A percentile compares a stretch with the other conserved stretches of the same genome.
Evolutionary conservation across 768 basidiomycete genomes (phyloP).

Genomic region (Austroboletus eburneus): DNA sequence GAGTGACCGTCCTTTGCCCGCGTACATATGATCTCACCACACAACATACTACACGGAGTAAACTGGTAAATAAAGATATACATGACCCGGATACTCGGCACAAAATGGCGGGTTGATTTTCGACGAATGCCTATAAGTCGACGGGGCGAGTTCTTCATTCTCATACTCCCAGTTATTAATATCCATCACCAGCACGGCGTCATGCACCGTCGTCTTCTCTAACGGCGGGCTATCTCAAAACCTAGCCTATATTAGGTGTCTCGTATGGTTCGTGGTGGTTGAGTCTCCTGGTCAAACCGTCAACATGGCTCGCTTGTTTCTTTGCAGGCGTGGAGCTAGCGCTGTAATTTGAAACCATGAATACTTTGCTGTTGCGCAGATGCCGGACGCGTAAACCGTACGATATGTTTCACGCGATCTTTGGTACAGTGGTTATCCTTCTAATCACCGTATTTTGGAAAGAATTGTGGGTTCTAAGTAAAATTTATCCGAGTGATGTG

Average conservation of each 20-base stretch:
- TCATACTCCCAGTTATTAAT: not conserved
- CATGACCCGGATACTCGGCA: too few species aligned
- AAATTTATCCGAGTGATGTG: constrained; percentile 29
- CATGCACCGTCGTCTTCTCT: too few species aligned
- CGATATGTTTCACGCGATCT: constrained; percentile 13
- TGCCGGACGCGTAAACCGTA: constrained; percentile 3
- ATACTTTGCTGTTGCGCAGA: constrained; percentile 1
- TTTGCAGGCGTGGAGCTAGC: constrained; percentile 12
- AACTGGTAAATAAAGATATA: too few species aligned
- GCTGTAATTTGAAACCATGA: constrained; percentile 16
- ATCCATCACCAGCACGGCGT: too few species aligned
- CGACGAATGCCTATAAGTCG: too few species aligned
- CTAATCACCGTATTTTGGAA: constrained; percentile 29
- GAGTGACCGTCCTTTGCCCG: too few species aligned
- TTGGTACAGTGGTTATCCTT: constrained; percentile 18
- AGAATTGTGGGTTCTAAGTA: constrained; percentile 28
- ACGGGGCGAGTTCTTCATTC: too few species aligned
- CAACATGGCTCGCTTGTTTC: not conserved
- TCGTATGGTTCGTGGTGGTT: constrained; percentile 2
- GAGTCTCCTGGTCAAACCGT: not conserved
- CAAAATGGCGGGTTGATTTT: too few species aligned
- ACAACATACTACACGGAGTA: too few species aligned
- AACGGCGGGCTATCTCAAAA: not conserved
- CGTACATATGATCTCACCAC: too few species aligned
- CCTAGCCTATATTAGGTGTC: not conserved